phyloP scores from a whole-genome alignment of 1,139 yeast species.

The Hanseniaspora sp. region DNA sequence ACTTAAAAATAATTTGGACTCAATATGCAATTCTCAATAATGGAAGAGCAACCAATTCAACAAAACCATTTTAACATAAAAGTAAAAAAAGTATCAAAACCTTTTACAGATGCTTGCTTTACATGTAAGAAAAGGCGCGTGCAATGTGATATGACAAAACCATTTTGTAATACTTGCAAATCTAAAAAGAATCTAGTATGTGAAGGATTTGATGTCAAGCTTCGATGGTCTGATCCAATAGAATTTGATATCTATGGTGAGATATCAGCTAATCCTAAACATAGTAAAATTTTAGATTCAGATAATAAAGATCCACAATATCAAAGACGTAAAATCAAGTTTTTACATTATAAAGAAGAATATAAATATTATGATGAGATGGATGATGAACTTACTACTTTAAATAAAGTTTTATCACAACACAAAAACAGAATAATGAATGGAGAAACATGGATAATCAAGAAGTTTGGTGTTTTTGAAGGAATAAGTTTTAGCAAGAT shows the following conservation, averaged over 20 bases:
- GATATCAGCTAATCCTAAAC: constrained; percentile 26
- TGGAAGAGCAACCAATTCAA: too few relatives aligned
- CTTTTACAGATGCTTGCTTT: constrained; percentile 49
- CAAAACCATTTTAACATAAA: neutral
- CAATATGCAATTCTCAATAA: too few relatives aligned
- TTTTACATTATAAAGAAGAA: constrained; percentile 55
- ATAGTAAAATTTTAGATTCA: constrained; percentile 23
- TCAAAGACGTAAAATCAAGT: constrained; percentile 61
- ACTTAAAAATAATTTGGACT: too few relatives aligned
- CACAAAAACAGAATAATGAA: constrained; percentile 34
- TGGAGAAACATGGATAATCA: constrained; percentile 47
- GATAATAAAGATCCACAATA: constrained; percentile 25
- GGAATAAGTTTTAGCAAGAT: constrained; percentile 20
- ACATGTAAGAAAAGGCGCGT: constrained; percentile 52
- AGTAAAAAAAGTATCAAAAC: constrained; percentile 29
- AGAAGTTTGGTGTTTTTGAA: constrained; percentile 78
- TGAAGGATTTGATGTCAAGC: constrained; percentile 72
- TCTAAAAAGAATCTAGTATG: constrained; percentile 47
- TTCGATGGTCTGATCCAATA: constrained; percentile 62
- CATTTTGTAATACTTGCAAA: constrained; percentile 43
- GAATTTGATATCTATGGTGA: constrained; percentile 35
- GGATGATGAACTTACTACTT: constrained; percentile 56
- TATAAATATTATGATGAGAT: constrained; percentile 71
- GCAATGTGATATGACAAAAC: constrained; percentile 47
- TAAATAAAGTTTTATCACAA: constrained; percentile 40